These are phyloP conservation scores for Panicum hallii DNA, from an alignment of 202 grass and related monocot species.

Conservation along the genomic window DNA sequence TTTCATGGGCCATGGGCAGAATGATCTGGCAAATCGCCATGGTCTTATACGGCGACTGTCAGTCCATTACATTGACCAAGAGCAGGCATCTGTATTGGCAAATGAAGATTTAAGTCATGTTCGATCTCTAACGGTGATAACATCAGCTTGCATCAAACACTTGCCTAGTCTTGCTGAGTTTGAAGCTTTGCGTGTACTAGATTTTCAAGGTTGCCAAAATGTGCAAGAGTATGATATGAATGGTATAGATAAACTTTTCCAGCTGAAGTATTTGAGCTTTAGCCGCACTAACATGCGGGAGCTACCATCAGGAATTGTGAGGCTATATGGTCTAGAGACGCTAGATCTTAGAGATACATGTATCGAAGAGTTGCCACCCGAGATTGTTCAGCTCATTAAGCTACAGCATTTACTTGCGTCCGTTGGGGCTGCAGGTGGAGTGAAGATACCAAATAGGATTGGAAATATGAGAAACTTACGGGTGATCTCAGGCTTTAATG, in stretches of 20 bases:
- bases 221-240: constrained; percentile 17
- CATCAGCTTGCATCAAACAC: neutral
- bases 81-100: neutral
- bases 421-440: too few species aligned
- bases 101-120: constrained; percentile 38
- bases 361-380: neutral
- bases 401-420: constrained; percentile 15
- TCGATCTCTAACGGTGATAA: constrained; percentile 21
- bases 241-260: constrained; percentile 23
- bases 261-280: constrained; percentile 40
- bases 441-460: constrained; percentile 9
- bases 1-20: neutral
- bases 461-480: neutral
- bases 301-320: neutral
- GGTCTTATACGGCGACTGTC: constrained; percentile 32
- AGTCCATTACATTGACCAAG: neutral
- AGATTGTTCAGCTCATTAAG: constrained; percentile 8
- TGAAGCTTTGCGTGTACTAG: constrained; percentile 16
- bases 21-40: neutral
- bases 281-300: too few species aligned
- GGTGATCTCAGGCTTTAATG: neutral
- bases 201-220: neutral
- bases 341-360: fast-evolving
- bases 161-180: neutral
- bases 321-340: neutral